Percentiles rank a stretch among this genome's conserved stretches.
Evolutionary conservation across 2,329 filamentous ascomycete genomes (phyloP).

Genomic region (Exophiala mesophila): DNA sequence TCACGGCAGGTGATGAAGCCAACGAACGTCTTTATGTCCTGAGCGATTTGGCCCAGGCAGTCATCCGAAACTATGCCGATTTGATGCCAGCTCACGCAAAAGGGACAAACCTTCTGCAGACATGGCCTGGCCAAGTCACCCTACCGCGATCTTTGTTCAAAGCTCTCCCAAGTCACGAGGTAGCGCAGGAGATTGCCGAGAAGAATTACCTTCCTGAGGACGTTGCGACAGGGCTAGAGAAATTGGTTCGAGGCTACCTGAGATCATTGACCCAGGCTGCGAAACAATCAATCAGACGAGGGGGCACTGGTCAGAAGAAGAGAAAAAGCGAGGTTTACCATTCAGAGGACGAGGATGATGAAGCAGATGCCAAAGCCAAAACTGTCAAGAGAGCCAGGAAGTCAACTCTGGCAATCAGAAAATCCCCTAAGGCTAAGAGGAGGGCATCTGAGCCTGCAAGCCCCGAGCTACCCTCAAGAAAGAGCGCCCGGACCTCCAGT

Average conservation of each 20-base stretch:
- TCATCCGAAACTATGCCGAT: conserved; percentile 82
- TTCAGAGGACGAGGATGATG: conserved; percentile 22
- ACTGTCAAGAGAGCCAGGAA: conserved; percentile 23
- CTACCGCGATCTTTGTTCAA: conserved; percentile 75
- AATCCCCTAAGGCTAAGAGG: conserved; percentile 30
- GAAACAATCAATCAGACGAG: conserved; percentile 24
- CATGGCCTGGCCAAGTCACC: conserved; percentile 73
- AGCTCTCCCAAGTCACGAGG: conserved; percentile 67
- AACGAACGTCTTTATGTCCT: conserved; percentile 67
- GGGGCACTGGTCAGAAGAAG: conserved; percentile 32
- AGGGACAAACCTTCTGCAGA: conserved; percentile 60
- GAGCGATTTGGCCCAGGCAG: conserved; percentile 76
- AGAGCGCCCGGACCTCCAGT: conserved; percentile 35
- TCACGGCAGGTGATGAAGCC: conserved; percentile 51
- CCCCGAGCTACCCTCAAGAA: conserved; percentile 33
- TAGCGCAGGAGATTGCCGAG: conserved; percentile 78
- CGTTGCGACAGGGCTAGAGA: conserved; percentile 70
- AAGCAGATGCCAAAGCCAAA: conserved; percentile 17
- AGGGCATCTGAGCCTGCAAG: conserved; percentile 36
- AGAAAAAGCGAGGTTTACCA: conserved; percentile 38
- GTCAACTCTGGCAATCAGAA: conserved; percentile 22
- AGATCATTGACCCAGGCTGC: conserved; percentile 48
- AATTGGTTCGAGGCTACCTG: conserved; percentile 64
- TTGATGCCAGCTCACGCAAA: conserved; percentile 66
- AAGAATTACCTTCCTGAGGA: conserved; percentile 78